A percentile compares a stretch with the other conserved stretches of the same genome.
These are phyloP conservation scores for Dactylellina drechsleri DNA, from an alignment of 2,329 filamentous ascomycete genomes.

Conservation along the genomic window DNA sequence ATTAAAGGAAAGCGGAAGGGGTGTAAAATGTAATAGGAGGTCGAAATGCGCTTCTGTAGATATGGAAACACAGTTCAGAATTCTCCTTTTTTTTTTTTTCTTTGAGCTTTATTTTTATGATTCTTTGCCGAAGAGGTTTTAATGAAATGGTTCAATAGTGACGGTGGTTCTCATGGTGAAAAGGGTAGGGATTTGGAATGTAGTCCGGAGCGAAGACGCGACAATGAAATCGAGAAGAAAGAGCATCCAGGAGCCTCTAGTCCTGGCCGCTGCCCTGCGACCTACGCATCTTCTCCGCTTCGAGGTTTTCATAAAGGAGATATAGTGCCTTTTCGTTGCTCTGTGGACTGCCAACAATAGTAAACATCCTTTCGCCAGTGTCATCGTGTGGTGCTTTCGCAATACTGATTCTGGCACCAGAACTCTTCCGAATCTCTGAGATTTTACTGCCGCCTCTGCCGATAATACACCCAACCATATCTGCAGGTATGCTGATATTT, in stretches of 20 bases:
- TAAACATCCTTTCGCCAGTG: conserved; percentile 99
- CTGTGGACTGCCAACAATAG: conserved; percentile 93
- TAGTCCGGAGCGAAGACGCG: conserved; percentile 51
- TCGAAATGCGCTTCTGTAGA: neutral
- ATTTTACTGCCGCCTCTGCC: conserved; percentile 95
- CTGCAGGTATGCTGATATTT: conserved; percentile 98
- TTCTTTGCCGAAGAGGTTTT: neutral
- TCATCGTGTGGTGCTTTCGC: conserved; percentile 87
- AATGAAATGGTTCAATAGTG: conserved; percentile 28
- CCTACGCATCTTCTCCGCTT: conserved; percentile 98
- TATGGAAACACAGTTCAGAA: neutral
- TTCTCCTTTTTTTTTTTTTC: conserved; percentile 10
- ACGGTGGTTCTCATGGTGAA: conserved; percentile 21
- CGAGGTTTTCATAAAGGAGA: conserved; percentile 96
- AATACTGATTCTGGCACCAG: conserved; percentile 81
- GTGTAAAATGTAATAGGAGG: neutral
- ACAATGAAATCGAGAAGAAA: conserved; percentile 55
- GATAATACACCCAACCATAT: conserved; percentile 99
- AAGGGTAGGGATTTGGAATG: conserved; percentile 7
- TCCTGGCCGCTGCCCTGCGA: conserved; percentile 75
- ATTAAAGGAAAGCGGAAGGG: conserved; percentile 1
- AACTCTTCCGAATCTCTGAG: conserved; percentile 96
- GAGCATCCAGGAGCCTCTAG: conserved; percentile 60
- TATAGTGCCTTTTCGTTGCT: conserved; percentile 97
- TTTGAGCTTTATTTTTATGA: neutral